Base-by-base conservation (phyloP, 2,329 filamentous ascomycete genomes). In the Corinectria fuckeliana region DNA sequence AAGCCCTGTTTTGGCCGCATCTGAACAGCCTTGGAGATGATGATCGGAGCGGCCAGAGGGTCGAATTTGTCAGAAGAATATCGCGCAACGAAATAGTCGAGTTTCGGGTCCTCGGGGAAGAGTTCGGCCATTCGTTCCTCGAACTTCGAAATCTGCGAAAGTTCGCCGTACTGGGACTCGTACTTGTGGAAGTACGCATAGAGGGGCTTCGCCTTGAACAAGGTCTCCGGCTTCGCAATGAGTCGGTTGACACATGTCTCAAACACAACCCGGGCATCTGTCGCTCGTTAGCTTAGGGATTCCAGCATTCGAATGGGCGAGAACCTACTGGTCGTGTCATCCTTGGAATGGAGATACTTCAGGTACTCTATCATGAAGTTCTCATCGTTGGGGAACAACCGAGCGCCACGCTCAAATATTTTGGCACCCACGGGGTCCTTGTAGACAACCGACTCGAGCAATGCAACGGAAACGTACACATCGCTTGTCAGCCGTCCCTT, bases 381-480 rank as follows among this genome's bases (percentile, higher is more conserved):
- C 74, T 97, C 93, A 70, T 98, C 94, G 48, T 96, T 92, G 0
- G 94, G 94, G 72, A 98, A 99, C 11, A 99, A 82, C 72, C 92
- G 95, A 64, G 94, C 88, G 18, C 95, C 95, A 44, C 94, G 90
- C 74, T 99, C 95, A 67, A 98, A 96, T 60, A 99, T 98, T 78
- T 95, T 97, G 41, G 91, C 91, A 1, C 93, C 94, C 0, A 95
- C 92, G 0, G 89, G 86, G 70, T 98, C 95, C 72, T 96, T 95
- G 77, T 99, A 99, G 67, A 96, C 96, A 68, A 96, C 89, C 73
- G 95, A 94, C 75, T 99, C 95, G 71, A 99, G 91, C 59, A 96
- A 82, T 14, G 96, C 95, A 67, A 92, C 92, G 1, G 93, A 93
- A 53, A 97, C 91, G 72, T 99, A 99, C 5, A 97, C 92, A 73